phyloP scores from a whole-genome alignment of 176 grass and related monocot species.

The Zea luxurians region DNA sequence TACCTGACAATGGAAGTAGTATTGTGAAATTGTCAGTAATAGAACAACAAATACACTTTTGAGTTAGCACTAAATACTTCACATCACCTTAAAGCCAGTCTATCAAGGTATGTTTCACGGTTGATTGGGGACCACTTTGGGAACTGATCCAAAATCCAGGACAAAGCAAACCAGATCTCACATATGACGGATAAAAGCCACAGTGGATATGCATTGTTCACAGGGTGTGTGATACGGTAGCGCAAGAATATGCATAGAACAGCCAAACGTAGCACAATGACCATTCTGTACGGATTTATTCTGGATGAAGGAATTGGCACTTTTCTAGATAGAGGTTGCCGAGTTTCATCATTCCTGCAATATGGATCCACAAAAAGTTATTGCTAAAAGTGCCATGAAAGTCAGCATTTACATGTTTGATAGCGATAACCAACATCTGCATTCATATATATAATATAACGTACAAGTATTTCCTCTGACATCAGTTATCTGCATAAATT shows the following conservation, averaged over 20 bases:
- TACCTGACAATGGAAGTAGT: constrained; percentile 62
- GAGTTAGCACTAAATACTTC: constrained; percentile 14
- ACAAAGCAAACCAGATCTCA: constrained; percentile 98
- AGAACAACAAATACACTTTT: constrained; percentile 1
- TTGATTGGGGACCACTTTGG: constrained; percentile 98
- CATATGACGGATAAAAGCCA: constrained; percentile 97
- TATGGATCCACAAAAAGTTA: constrained; percentile 34
- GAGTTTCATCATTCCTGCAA: constrained; percentile 96
- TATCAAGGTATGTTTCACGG: constrained; percentile 97
- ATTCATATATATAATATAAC: not conserved
- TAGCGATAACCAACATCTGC: not conserved
- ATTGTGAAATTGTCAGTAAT: constrained; percentile 24
- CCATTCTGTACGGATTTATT: constrained; percentile 99
- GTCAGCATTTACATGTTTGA: not conserved
- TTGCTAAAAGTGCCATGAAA: constrained; percentile 9
- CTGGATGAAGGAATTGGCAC: constrained; percentile 88
- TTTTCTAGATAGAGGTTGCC: constrained; percentile 94
- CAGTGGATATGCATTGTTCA: constrained; percentile 69
- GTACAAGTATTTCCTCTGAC: not conserved
- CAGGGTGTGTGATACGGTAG: constrained; percentile 97
- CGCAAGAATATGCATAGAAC: constrained; percentile 90
- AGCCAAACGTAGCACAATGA: constrained; percentile 86
- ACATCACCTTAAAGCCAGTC: constrained; percentile 84
- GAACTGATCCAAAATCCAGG: constrained; percentile 99
- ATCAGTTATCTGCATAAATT: constrained; percentile 1